Percentiles rank a stretch among this genome's conserved stretches.
These are phyloP conservation scores for Brettanomyces bruxellensis DNA, from an alignment of 805 yeast genomes.

Conservation along the genomic window DNA sequence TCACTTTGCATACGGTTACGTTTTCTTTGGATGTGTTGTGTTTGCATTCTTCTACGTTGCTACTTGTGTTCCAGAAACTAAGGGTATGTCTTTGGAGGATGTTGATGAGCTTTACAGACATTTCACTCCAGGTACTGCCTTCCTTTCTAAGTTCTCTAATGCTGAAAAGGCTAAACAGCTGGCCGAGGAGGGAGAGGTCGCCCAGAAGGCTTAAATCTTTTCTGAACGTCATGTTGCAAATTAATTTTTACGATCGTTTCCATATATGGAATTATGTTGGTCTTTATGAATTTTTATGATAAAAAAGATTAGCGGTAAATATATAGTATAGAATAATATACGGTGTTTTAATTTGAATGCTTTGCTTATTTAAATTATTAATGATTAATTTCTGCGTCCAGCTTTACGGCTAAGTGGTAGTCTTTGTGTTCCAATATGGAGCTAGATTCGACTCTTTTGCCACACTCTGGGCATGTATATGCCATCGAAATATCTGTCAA, in stretches of 20 bases:
- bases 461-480: neutral
- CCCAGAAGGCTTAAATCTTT: too few species aligned
- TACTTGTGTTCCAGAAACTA: constrained; percentile 46
- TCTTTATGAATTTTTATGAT: too few species aligned
- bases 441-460: neutral
- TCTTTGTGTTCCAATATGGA: constrained; percentile 15
- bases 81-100: constrained; percentile 48
- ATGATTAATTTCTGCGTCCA: constrained; percentile 11
- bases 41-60: constrained; percentile 46
- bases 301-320: too few species aligned
- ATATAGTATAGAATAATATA: too few species aligned
- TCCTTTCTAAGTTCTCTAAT: neutral
- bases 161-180: neutral
- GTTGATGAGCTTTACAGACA: constrained; percentile 41
- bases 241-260: too few species aligned
- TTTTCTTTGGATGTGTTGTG: constrained; percentile 42
- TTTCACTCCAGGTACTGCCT: constrained; percentile 26
- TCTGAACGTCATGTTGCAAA: too few species aligned
- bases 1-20: constrained; percentile 49
- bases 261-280: too few species aligned
- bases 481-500: too few species aligned
- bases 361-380: neutral
- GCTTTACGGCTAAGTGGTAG: constrained; percentile 19
- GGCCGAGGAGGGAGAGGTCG: too few species aligned
- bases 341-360: neutral